Conservation (phyloP, 73 alveolate genomes). For the Durusdinium trenchii region DNA sequence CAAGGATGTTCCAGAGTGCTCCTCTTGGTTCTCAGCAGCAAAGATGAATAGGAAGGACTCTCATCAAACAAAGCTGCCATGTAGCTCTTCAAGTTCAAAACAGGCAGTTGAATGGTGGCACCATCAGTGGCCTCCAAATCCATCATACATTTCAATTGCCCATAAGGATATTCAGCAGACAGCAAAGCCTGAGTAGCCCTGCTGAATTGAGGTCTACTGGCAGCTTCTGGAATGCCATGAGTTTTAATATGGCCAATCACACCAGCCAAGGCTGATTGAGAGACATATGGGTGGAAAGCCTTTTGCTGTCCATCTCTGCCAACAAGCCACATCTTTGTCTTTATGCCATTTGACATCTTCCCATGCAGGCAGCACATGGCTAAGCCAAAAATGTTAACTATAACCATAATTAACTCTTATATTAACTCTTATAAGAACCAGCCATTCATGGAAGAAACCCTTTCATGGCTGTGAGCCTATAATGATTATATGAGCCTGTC, state of each 20-base stretch:
- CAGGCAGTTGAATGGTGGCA: background rate
- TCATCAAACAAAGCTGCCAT: slow-evolving; percentile 29
- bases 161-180: background rate
- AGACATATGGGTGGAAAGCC: slow-evolving; percentile 20
- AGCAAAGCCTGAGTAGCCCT: background rate
- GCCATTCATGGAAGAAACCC: no score
- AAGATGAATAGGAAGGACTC: background rate
- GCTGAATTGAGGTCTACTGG: slow-evolving; percentile 23
- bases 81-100: background rate
- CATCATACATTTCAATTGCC: background rate
- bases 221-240: background rate
- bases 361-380: background rate
- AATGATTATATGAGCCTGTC: background rate
- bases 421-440: background rate
- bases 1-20: background rate
- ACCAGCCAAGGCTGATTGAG: background rate
- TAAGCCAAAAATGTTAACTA: no score
- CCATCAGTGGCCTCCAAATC: background rate
- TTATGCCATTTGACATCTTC: background rate
- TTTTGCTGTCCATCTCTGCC: background rate
- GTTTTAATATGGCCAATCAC: background rate
- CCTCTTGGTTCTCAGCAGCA: background rate
- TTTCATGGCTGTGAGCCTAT: background rate
- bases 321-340: background rate
- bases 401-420: background rate